Base-by-base conservation (phyloP, 1,284 basidiomycete genomes). In the Ceratobasidium sp. region DNA sequence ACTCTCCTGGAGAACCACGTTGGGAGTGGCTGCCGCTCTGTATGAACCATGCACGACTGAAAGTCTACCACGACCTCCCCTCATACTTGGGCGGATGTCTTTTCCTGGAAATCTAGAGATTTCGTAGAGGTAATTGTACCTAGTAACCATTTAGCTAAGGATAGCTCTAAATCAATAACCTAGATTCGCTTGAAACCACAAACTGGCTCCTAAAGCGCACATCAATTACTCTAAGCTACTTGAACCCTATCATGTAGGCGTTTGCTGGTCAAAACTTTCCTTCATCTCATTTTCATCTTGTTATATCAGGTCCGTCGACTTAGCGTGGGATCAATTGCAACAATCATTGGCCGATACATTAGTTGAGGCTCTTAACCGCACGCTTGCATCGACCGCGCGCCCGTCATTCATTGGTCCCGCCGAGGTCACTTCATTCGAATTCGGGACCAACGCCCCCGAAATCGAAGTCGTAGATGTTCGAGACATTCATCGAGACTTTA, bases 351-450 rank as follows among this genome's bases (percentile, higher is more conserved):
- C 95, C 8, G 82, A 84, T 5, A 86, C 86, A 11, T 87, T 98
- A 67, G 87, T 97, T 70, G 85, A 88, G 38, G 82, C 91, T 57
- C 89, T 99, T 78, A 97, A 98, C 82, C 83, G 84, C 73, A 91
- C 94, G 58, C 90, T 99, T 21, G 80, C 86, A 4, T 85, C 82
- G 50, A 88, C 91, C 7, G 81, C 87, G 43, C 84, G 93, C 4
- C 98, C 98, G 0, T 95, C 94, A 6, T 98, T 97, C 81, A 91
- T 99, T 58, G 97, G 97, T 0, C 95, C 95, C 16, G 88, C 98
- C 73, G 87, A 90, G 74, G 88, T 98, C 73, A 91, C 90, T 4
- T 88, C 89, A 1, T 87, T 98, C 71, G 93, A 95, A 70, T 96
- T 99, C 81, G 97, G 97, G 38, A 88, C 89, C 0, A 85, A 87